A percentile compares a stretch with the other conserved stretches of the same genome.
Conservation (phyloP, 2,329 filamentous ascomycete genomes). For the Epichloe uncinata region DNA sequence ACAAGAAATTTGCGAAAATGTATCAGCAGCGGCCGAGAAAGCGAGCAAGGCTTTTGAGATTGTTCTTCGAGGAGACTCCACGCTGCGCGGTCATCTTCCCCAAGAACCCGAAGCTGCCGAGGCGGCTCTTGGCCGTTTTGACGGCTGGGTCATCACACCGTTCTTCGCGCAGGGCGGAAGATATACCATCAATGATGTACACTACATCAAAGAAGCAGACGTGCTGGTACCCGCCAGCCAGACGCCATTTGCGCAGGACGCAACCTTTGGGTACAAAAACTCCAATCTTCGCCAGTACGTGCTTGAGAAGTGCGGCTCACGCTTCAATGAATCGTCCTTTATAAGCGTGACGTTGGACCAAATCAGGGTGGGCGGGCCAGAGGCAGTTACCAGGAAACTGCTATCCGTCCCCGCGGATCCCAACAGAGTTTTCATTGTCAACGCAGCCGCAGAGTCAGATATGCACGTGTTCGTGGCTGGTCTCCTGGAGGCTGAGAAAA, state of each 20-base stretch:
- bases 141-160: constrained; percentile 39
- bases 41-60: constrained; percentile 33
- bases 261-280: constrained; percentile 41
- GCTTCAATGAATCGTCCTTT: constrained; percentile 14
- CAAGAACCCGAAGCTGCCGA: constrained; percentile 38
- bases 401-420: constrained; percentile 20
- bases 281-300: constrained; percentile 36
- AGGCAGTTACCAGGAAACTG: constrained; percentile 13
- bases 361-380: constrained; percentile 17
- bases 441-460: constrained; percentile 38
- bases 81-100: constrained; percentile 40
- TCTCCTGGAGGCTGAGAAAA: constrained; percentile 23
- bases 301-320: constrained; percentile 32
- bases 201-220: constrained; percentile 42
- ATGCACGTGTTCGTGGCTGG: constrained; percentile 42
- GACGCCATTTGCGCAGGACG: constrained; percentile 43
- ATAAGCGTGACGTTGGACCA: constrained; percentile 17
- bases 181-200: constrained; percentile 40
- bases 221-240: constrained; percentile 26
- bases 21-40: constrained; percentile 29
- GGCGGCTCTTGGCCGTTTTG: constrained; percentile 31
- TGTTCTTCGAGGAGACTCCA: constrained; percentile 42
- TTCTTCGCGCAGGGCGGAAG: constrained; percentile 45
- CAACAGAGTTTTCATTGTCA: constrained; percentile 34
- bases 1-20: constrained; percentile 32